Evolutionary conservation across 345 rosid species (phyloP).

Genomic region (Nephelium lappaceum): DNA sequence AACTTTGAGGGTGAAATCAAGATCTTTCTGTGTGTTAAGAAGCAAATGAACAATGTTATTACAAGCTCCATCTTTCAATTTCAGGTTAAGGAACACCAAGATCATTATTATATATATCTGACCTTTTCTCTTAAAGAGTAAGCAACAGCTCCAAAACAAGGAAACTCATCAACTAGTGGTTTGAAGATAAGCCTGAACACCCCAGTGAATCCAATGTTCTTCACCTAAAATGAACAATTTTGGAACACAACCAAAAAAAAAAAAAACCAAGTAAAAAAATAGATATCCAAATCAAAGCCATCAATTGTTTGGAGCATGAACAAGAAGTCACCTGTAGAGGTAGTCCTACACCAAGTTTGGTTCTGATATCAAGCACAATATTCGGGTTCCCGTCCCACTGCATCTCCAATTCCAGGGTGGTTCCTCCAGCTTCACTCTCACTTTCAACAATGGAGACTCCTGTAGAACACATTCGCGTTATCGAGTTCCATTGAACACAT

Average conservation of each 20-base stretch:
- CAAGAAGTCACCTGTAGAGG: constrained; percentile 67
- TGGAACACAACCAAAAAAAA: constrained; percentile 2
- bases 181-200: constrained; percentile 91
- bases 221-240: constrained; percentile 55
- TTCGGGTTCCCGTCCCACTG: constrained; percentile 94
- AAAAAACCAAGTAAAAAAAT: neutral
- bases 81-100: constrained; percentile 10
- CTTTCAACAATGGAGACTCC: constrained; percentile 74
- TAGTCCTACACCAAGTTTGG: constrained; percentile 70
- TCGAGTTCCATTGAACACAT: neutral
- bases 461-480: constrained; percentile 15
- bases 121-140: constrained; percentile 86
- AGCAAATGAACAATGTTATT: neutral
- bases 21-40: constrained; percentile 59
- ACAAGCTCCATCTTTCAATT: neutral
- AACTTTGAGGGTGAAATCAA: constrained; percentile 75
- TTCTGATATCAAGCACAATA: constrained; percentile 72
- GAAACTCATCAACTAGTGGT: constrained; percentile 79
- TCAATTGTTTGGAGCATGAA: neutral
- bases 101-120: neutral
- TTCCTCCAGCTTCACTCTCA: constrained; percentile 46
- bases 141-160: constrained; percentile 87
- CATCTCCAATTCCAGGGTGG: constrained; percentile 87
- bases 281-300: neutral
- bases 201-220: constrained; percentile 87